These are phyloP conservation scores for Colletotrichum sidae DNA, from an alignment of 2,329 filamentous ascomycete genomes.

Conservation along the genomic window DNA sequence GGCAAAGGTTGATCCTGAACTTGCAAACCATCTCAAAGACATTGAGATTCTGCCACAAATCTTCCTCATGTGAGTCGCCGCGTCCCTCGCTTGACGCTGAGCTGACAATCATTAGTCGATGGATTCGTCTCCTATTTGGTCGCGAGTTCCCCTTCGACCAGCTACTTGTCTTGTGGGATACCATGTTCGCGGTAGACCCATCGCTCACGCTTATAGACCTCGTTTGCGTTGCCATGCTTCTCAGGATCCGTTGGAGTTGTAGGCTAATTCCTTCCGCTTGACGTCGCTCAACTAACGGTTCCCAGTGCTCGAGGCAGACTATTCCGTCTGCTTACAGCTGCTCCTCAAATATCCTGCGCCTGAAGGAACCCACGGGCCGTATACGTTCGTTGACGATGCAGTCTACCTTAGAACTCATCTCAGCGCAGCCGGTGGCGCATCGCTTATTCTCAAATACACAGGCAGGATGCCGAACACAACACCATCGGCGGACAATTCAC, in stretches of 20 bases:
- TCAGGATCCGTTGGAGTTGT: slow-evolving; percentile 92
- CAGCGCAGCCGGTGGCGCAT: slow-evolving; percentile 68
- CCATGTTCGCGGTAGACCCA: slow-evolving; percentile 87
- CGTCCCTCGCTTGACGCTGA: background rate
- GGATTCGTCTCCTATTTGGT: slow-evolving; percentile 93
- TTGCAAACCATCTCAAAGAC: slow-evolving; percentile 81
- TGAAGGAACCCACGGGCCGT: slow-evolving; percentile 70
- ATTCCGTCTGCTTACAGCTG: slow-evolving; percentile 84
- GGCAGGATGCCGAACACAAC: slow-evolving; percentile 59
- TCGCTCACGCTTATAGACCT: slow-evolving; percentile 84
- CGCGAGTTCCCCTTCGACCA: slow-evolving; percentile 93
- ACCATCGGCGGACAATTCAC: slow-evolving; percentile 32
- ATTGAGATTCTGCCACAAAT: slow-evolving; percentile 96
- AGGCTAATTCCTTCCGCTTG: slow-evolving; percentile 49
- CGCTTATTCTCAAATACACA: slow-evolving; percentile 79
- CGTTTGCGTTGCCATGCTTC: slow-evolving; percentile 93
- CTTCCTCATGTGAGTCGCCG: slow-evolving; percentile 80
- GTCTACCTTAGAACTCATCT: slow-evolving; percentile 78
- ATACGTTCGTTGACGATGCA: slow-evolving; percentile 88
- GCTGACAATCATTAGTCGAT: slow-evolving; percentile 69
- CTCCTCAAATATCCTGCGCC: slow-evolving; percentile 86
- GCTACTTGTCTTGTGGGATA: slow-evolving; percentile 88
- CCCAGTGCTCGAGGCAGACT: slow-evolving; percentile 85
- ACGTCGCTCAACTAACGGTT: background rate
- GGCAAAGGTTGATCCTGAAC: slow-evolving; percentile 82